Evolutionary conservation across 139 green algal genomes (phyloP).

Genomic region (Chlamydomonas incerta): DNA sequence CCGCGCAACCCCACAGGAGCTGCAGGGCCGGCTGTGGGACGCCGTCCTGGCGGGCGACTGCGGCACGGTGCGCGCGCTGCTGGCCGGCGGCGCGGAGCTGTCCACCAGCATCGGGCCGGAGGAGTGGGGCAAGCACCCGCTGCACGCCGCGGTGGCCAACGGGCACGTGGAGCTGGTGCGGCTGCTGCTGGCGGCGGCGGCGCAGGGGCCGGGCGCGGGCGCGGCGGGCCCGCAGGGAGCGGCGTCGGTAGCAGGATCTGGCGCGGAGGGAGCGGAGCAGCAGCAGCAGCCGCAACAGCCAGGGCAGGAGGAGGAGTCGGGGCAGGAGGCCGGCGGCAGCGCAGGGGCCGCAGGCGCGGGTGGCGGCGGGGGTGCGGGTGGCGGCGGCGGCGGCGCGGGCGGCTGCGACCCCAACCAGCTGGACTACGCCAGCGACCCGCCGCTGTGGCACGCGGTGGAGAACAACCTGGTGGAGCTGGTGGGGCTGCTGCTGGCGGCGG

Average conservation of each 20-base stretch:
- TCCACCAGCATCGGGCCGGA: slow-evolving; percentile 43
- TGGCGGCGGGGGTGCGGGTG: too few species aligned
- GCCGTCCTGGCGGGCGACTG: slow-evolving; percentile 35
- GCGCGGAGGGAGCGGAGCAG: background rate
- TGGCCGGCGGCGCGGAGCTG: slow-evolving; percentile 38
- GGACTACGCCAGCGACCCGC: slow-evolving; percentile 51
- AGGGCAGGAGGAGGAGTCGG: background rate
- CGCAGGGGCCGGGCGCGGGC: too few species aligned
- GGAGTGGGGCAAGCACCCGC: slow-evolving; percentile 46
- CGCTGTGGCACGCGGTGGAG: slow-evolving; percentile 57
- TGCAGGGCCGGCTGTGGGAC: slow-evolving; percentile 55
- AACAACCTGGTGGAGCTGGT: slow-evolving; percentile 50
- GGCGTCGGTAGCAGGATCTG: too few species aligned
- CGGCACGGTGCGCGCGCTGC: background rate
- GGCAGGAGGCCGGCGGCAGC: background rate
- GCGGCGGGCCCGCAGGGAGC: too few species aligned
- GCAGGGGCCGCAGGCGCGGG: too few species aligned
- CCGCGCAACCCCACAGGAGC: slow-evolving; percentile 28
- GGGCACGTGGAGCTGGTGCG: slow-evolving; percentile 40
- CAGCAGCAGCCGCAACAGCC: background rate
- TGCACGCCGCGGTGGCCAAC: slow-evolving; percentile 53
- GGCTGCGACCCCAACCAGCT: slow-evolving; percentile 45
- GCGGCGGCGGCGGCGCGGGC: background rate
- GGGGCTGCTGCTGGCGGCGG: slow-evolving; percentile 40
- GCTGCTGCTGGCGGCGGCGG: slow-evolving; percentile 35